Evolutionary conservation across 768 basidiomycete genomes (phyloP).

Genomic region (Tricholoma hemisulphureum): DNA sequence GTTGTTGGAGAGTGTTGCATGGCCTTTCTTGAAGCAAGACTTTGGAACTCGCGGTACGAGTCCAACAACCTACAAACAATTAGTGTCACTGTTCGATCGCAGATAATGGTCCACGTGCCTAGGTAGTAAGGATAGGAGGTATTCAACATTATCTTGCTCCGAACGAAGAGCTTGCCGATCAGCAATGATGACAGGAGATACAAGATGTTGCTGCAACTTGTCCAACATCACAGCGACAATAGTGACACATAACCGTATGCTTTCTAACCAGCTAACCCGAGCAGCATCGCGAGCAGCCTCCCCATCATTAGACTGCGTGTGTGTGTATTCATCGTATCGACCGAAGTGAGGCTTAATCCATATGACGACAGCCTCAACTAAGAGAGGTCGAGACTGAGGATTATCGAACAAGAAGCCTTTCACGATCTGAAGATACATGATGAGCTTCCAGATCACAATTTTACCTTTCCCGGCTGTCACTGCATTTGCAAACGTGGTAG

Average conservation of each 20-base stretch:
- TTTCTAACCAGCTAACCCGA: slow-evolving; percentile 87
- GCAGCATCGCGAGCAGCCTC: slow-evolving; percentile 68
- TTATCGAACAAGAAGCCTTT: slow-evolving; percentile 87
- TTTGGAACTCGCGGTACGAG: slow-evolving; percentile 83
- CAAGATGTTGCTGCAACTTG: slow-evolving; percentile 78
- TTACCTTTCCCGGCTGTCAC: slow-evolving; percentile 77
- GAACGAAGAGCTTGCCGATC: slow-evolving; percentile 64
- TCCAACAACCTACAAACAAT: slow-evolving; percentile 64
- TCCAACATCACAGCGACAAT: slow-evolving; percentile 89
- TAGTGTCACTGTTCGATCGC: slow-evolving; percentile 3
- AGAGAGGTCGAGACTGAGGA: slow-evolving; percentile 67
- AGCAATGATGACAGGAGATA: slow-evolving; percentile 58
- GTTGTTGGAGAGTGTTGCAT: slow-evolving; percentile 68
- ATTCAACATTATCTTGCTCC: slow-evolving; percentile 93
- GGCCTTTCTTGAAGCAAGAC: slow-evolving; percentile 58
- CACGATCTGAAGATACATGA: slow-evolving; percentile 91
- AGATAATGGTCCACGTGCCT: slow-evolving; percentile 47
- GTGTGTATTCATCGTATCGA: slow-evolving; percentile 78
- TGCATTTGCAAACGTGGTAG: slow-evolving; percentile 84
- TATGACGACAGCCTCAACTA: slow-evolving; percentile 84
- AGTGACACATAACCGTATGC: slow-evolving; percentile 84
- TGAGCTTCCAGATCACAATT: slow-evolving; percentile 89
- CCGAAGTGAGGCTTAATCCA: slow-evolving; percentile 98
- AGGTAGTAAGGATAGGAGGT: slow-evolving; percentile 77
- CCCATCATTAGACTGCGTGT: slow-evolving; percentile 61